Percentiles rank a stretch among this genome's conserved stretches.
Evolutionary conservation across 768 basidiomycete genomes (phyloP).

Genomic region (Symmetrospora coprosmae): DNA sequence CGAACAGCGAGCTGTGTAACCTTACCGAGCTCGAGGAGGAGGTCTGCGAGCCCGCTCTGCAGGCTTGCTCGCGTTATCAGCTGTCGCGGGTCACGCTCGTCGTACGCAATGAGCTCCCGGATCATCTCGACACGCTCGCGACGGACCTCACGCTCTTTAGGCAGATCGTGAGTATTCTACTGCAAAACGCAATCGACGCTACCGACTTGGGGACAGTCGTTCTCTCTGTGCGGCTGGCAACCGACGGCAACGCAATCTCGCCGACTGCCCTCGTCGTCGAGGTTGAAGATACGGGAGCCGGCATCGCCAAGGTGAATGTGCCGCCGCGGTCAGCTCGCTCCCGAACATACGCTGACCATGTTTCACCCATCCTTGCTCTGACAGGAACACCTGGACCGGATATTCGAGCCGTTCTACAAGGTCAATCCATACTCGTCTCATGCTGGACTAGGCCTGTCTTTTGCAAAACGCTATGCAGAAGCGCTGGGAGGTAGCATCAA

Average conservation of each 20-base stretch:
- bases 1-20: not conserved
- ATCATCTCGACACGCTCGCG: too few relatives aligned
- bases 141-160: not conserved
- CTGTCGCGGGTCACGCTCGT: too few relatives aligned
- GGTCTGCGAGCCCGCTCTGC: not conserved
- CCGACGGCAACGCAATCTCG: not conserved
- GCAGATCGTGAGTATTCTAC: not conserved
- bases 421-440: not conserved
- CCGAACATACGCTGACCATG: too few relatives aligned
- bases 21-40: not conserved
- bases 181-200: slow-evolving; percentile 11
- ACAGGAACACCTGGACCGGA: not conserved
- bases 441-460: not conserved
- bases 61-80: too few relatives aligned
- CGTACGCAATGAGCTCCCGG: too few relatives aligned
- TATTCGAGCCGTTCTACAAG: not conserved
- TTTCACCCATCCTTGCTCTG: not conserved
- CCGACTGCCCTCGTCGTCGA: not conserved
- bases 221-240: not conserved
- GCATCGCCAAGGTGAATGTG: not conserved
- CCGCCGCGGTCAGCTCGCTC: too few relatives aligned
- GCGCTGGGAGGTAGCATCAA: not conserved
- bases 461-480: not conserved
- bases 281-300: not conserved
- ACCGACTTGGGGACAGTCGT: not conserved